Evolutionary conservation across 805 yeast genomes (phyloP), one percentile per base, ranked within the genome.

Genomic region (Ogataea corticis): DNA sequence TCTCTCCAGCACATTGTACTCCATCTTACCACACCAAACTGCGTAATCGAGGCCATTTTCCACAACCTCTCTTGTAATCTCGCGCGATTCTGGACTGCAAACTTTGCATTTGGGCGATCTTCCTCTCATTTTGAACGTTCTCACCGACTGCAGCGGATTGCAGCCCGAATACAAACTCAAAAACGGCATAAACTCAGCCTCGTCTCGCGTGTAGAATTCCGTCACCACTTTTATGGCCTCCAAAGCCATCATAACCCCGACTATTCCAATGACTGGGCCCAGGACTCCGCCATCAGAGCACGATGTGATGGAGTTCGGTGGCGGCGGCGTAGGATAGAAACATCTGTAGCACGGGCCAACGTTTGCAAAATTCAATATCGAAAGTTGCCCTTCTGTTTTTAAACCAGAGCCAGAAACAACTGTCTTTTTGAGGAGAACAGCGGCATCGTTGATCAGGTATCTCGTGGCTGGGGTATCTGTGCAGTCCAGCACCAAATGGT

Each of bases 301-400:
- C 0, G 95, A 77, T 0, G 89, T 78, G 1, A 91, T 89, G 1
- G 86, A 73, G 47, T 80, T 83, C 1, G 96, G 87, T 1, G 91
- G 81, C 0, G 99, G 97, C 0, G 98, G 96, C 7, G 69, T 69
- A 0, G 99, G 98, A 55, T 87, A 88, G 65, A 91, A 82, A 61
- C 99, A 94, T 49, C 99, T 71, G 61, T 94, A 94, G 62, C 99
- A 94, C 0, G 99, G 99, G 0, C 96, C 96, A 2, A 49, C 42
- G 16, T 71, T 69, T 25, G 69, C 62, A 61, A 75, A 89, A 65
- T 91, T 88, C 46, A 90, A 71, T 0, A 94, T 76, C 0, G 88
- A 71, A 30, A 95, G 62, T 61, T 94, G 99, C 4, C 99, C 99
- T 52, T 94, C 98, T 0, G 95, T 76, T 54, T 84, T 83, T 42